These are phyloP conservation scores for Lachancea quebecensis DNA, from an alignment of 805 yeast species.

Conservation along the genomic window DNA sequence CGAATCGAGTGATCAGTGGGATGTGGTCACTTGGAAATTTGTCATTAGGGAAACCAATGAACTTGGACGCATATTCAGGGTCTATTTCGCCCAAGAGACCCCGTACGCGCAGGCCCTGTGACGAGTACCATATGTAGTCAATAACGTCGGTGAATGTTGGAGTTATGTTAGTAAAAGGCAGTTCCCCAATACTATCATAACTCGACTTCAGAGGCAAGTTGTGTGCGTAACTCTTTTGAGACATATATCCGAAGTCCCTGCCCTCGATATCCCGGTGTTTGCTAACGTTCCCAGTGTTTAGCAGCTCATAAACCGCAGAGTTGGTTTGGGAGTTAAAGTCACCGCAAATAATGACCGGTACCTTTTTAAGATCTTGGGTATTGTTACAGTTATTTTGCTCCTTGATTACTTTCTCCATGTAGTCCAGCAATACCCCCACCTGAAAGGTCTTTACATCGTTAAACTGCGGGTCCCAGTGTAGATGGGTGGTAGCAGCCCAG, in stretches of 20 bases:
- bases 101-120: slow-evolving; percentile 69
- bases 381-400: slow-evolving; percentile 38
- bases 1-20: slow-evolving; percentile 75
- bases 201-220: slow-evolving; percentile 77
- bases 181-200: slow-evolving; percentile 75
- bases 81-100: slow-evolving; percentile 86
- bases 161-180: slow-evolving; percentile 90
- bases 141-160: slow-evolving; percentile 90
- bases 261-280: slow-evolving; percentile 78
- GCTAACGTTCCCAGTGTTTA: slow-evolving; percentile 68
- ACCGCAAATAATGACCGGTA: slow-evolving; percentile 85
- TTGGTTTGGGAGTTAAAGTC: slow-evolving; percentile 85
- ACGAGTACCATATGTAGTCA: slow-evolving; percentile 94
- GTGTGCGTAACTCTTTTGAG: slow-evolving; percentile 83
- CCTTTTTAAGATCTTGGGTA: slow-evolving; percentile 46
- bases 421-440: slow-evolving; percentile 85
- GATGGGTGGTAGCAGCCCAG: slow-evolving; percentile 81
- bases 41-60: slow-evolving; percentile 89
- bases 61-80: slow-evolving; percentile 61
- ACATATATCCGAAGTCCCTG: slow-evolving; percentile 83
- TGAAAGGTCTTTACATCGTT: slow-evolving; percentile 96
- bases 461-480: slow-evolving; percentile 97
- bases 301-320: slow-evolving; percentile 88
- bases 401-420: slow-evolving; percentile 61
- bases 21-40: slow-evolving; percentile 93